phyloP scores from a whole-genome alignment of 805 yeast genomes.

The Wickerhamiella hasegawae region DNA sequence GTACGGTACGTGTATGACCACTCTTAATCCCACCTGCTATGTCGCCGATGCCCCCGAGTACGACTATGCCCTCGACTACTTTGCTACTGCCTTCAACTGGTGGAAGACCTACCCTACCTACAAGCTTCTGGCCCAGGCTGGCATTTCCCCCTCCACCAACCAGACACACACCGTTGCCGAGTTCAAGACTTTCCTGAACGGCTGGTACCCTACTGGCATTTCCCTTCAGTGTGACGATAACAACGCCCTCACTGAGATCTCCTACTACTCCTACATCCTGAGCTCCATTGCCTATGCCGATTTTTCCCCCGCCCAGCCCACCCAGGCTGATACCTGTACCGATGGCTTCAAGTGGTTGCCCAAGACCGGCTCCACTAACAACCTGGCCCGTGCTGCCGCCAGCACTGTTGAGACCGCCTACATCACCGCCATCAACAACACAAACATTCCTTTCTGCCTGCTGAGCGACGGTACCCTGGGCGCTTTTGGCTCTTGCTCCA shows the following conservation, averaged over 20 bases:
- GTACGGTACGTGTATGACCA: slow-evolving; percentile 84
- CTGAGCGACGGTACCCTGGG: too few relatives aligned
- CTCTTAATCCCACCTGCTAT: slow-evolving; percentile 62
- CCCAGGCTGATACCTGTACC: slow-evolving; percentile 47
- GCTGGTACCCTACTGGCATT: slow-evolving; percentile 24
- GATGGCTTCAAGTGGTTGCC: slow-evolving; percentile 61
- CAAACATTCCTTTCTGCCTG: too few relatives aligned
- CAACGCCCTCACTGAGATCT: slow-evolving; percentile 42
- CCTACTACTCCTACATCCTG: slow-evolving; percentile 65
- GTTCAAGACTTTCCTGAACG: slow-evolving; percentile 21
- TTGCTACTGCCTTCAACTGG: slow-evolving; percentile 39
- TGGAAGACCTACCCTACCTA: slow-evolving; percentile 50
- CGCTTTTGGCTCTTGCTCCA: too few relatives aligned
- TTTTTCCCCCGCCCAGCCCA: slow-evolving; percentile 42
- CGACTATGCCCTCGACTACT: slow-evolving; percentile 51
- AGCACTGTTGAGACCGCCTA: too few relatives aligned
- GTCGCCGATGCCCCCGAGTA: slow-evolving; percentile 14
- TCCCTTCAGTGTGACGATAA: slow-evolving; percentile 38
- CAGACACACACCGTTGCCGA: slow-evolving; percentile 38
- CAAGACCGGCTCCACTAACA: slow-evolving; percentile 35
- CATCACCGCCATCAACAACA: too few relatives aligned
- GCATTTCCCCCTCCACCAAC: slow-evolving; percentile 49
- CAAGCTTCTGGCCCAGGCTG: slow-evolving; percentile 46
- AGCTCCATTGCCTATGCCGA: slow-evolving; percentile 59
- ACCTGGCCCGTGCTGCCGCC: too few relatives aligned